Evolutionary conservation across 176 grass and related monocot genomes (phyloP).

Genomic region (Carex littledalei): DNA sequence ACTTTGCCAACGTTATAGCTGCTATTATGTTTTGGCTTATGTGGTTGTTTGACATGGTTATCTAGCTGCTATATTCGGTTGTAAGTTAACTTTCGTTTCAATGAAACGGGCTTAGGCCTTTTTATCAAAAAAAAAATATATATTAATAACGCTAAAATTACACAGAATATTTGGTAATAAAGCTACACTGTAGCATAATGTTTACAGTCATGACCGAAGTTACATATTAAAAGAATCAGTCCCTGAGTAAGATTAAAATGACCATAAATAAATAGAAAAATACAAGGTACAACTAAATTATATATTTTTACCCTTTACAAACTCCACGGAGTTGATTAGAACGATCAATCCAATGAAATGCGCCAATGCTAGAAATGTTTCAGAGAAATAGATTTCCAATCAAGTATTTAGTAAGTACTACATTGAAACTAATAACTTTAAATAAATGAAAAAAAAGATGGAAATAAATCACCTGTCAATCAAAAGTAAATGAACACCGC

Average conservation of each 20-base stretch:
- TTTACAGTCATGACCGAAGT: not conserved
- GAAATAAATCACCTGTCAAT: constrained; percentile 70
- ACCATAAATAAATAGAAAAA: not conserved
- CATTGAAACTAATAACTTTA: constrained; percentile 24
- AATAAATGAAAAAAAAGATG: not conserved
- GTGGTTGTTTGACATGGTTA: too few species aligned
- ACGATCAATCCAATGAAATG: constrained; percentile 87
- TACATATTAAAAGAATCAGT: not conserved
- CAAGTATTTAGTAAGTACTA: not conserved
- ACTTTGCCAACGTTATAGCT: too few species aligned
- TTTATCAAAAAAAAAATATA: too few species aligned
- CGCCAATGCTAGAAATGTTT: constrained; percentile 47
- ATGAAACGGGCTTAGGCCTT: too few species aligned
- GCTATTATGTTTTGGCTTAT: too few species aligned
- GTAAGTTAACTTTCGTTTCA: too few species aligned
- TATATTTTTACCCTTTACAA: constrained; percentile 45
- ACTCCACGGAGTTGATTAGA: constrained; percentile 30
- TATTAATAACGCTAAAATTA: constrained; percentile 10
- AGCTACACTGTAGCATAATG: not conserved
- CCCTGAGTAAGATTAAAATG: not conserved
- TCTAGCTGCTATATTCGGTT: too few species aligned
- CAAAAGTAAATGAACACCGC: constrained; percentile 58
- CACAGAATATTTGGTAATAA: constrained; percentile 4
- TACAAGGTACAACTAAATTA: not conserved
- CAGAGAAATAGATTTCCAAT: not conserved